Evolutionary conservation across 2,329 filamentous ascomycete genomes (phyloP).

Genomic region (Elsinoe ampelina): DNA sequence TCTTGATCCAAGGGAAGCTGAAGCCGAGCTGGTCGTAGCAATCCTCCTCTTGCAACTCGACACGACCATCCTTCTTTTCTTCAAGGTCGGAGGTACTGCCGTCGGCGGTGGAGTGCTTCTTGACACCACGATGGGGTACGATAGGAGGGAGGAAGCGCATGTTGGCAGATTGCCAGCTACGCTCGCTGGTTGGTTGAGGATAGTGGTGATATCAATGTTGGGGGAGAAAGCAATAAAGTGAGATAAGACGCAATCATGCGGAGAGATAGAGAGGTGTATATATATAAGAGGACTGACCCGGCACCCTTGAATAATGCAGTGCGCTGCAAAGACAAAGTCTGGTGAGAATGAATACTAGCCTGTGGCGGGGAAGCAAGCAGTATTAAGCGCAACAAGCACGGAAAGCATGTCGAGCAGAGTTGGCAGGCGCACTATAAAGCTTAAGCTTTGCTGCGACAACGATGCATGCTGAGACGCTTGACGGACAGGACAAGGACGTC

Average conservation of each 20-base stretch:
- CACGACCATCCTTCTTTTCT: neutral
- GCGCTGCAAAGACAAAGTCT: neutral
- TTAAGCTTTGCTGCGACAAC: neutral
- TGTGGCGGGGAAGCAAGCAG: neutral
- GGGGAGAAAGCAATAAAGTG: neutral
- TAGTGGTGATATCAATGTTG: constrained; percentile 2
- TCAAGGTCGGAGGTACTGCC: constrained; percentile 2
- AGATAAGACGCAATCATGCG: neutral
- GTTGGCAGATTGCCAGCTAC: neutral
- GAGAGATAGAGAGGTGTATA: neutral
- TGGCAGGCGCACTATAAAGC: constrained; percentile 2
- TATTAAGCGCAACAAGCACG: constrained; percentile 5
- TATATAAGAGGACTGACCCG: neutral
- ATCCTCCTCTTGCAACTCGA: constrained; percentile 31
- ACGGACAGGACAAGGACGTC: constrained; percentile 8
- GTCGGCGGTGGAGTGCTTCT: neutral
- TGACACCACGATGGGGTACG: neutral
- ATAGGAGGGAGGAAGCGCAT: neutral
- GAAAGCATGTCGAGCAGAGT: neutral
- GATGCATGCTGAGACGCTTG: neutral
- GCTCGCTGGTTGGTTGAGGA: neutral
- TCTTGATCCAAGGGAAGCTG: constrained; percentile 39
- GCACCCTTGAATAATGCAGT: neutral
- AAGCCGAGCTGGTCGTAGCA: constrained; percentile 43
- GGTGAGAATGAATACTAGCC: neutral